Evolutionary conservation across 176 grass and related monocot genomes (phyloP), one percentile per base, ranked within the genome.

Genomic region (Eleusine indica): DNA sequence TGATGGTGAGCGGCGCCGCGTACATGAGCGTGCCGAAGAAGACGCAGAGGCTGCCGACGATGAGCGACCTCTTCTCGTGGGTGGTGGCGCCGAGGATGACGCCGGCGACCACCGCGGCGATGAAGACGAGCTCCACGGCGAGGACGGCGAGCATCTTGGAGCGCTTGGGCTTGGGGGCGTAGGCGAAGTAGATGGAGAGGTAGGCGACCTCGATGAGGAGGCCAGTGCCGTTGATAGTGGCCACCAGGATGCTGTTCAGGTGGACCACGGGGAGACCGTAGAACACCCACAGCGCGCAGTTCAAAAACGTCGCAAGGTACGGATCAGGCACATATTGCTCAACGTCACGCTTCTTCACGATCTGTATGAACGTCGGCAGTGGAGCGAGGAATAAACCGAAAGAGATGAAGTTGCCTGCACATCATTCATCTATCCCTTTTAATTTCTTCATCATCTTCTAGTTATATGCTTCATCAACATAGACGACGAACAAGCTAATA

Each of bases 341-440:
- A 83, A 97, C 94, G 52, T 86, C 87, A 17, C 71, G 86, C 67
- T 52, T 78, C 71, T 73, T 86, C 3, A 77, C 51, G 18, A 96
- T 96, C 62, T 21, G 74, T 37, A 56, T 15, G 75, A 94, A 91
- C 40, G 91, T 97, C 29, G 91, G 94, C 60, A 85, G 4, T 0
- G 94, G 94, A 1, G 94, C 88, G 19, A 97, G 79, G 75, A 97
- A 97, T 62, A 97, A 85, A 13, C 91, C 87, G 58, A 94, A 91
- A 13, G 91, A 94, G 66, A 94, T 91, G 19, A 94, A 41, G 82
- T 97, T 97, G 67, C 94, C 92, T 88, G 81, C 56, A 58, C 9
- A 44, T 44, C 42, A 44, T 44, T 44, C 32, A 35, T 35, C 25
- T 25, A 25, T 25, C 32, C 32, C 32, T 35, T 35, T 25, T 25